Base-by-base conservation (phyloP, 2,329 filamentous ascomycete species). In the Neonectria punicea region DNA sequence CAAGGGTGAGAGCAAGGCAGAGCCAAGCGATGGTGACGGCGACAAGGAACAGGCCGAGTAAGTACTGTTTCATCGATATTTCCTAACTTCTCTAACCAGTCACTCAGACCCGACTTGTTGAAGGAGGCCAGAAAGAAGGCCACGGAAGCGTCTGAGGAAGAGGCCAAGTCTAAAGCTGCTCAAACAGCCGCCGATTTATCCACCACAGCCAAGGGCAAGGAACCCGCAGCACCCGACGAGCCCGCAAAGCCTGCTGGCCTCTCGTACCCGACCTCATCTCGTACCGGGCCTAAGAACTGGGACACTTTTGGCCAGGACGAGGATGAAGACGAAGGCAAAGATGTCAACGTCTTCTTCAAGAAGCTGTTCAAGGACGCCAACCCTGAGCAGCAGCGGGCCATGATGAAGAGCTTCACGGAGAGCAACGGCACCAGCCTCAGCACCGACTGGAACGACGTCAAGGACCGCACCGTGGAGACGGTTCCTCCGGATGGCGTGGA, bases 321-420 rank as follows among this genome's bases (percentile, higher is more conserved):
- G 1, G 84, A 88, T 1, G 89, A 89, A 10, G 85, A 86, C 0
- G 85, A 87, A 0, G 81, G 86, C 13, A 85, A 87, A 66, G 88
- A 91, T 30, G 89, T 94, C 9, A 92, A 97, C 73, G 77, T 79
- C 11, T 98, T 98, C 81, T 99, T 99, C 85, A 96, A 97, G 84
- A 90, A 92, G 74, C 84, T 99, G 1, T 98, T 95, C 81, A 89
- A 91, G 67, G 85, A 83, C 39, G 90, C 93, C 0, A 89, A 91
- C 53, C 88, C 90, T 0, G 95, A 99, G 72, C 93, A 93, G 63
- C 89, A 90, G 76, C 89, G 94, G 2, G 96, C 96, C 9, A 99
- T 99, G 96, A 93, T 97, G 89, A 99, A 99, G 87, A 97, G 93
- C 76, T 98, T 93, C 75, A 86, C 89, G 14, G 95, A 99, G 84